Conservation (phyloP, 1,284 basidiomycete species). For the Hymenochaete sp. region DNA sequence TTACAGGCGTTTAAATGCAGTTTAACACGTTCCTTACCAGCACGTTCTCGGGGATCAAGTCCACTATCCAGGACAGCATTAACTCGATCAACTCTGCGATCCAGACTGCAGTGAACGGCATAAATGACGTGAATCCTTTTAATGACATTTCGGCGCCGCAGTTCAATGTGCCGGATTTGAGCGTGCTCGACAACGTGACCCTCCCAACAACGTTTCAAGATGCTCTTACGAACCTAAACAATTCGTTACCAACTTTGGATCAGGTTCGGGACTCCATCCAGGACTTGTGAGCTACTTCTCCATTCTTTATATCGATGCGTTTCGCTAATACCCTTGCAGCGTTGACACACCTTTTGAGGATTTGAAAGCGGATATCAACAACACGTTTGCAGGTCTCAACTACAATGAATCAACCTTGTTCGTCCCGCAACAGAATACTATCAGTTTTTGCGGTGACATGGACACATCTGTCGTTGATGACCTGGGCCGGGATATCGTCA, state of each 20-base stretch:
- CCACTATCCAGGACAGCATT: slow-evolving; percentile 67
- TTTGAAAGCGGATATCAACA: slow-evolving; percentile 80
- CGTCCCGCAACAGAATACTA: slow-evolving; percentile 54
- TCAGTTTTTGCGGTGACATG: slow-evolving; percentile 66
- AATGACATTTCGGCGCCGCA: slow-evolving; percentile 58
- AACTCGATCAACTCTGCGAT: slow-evolving; percentile 62
- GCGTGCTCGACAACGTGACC: slow-evolving; percentile 67
- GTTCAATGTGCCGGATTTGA: slow-evolving; percentile 65
- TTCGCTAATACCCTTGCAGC: slow-evolving; percentile 31
- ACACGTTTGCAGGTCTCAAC: slow-evolving; percentile 62
- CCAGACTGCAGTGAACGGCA: slow-evolving; percentile 48
- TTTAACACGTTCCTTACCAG: slow-evolving; percentile 58
- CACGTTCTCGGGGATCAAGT: slow-evolving; percentile 52
- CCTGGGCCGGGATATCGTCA: slow-evolving; percentile 66
- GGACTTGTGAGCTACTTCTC: slow-evolving; percentile 45
- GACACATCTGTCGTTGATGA: slow-evolving; percentile 82
- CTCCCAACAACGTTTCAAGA: slow-evolving; percentile 77
- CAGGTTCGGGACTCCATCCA: slow-evolving; percentile 70
- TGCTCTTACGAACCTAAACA: slow-evolving; percentile 67
- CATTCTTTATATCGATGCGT: not conserved
- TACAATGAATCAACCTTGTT: slow-evolving; percentile 69
- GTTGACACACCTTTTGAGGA: slow-evolving; percentile 81
- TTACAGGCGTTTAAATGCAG: slow-evolving; percentile 33
- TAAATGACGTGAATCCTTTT: slow-evolving; percentile 69
- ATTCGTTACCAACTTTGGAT: slow-evolving; percentile 70